Base-by-base conservation (phyloP, 75 land plant species). In the Cupressus sempervirens region DNA sequence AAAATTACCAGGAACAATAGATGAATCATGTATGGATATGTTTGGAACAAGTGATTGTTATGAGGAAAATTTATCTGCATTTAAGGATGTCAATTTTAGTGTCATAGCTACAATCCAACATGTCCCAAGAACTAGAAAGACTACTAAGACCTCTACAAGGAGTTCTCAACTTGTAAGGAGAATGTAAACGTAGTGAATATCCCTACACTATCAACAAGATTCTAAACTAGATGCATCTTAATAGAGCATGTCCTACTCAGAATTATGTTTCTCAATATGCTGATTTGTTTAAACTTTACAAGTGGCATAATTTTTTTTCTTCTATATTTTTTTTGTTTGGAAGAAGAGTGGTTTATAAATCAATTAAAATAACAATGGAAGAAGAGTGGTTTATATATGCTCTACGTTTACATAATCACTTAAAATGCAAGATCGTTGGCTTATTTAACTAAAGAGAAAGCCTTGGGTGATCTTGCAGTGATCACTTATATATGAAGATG, bases 31-130 rank as follows among this genome's bases (percentile, higher is more conserved):
- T 15, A 26, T 65, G 30, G 84, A 88, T 26, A 8, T 40, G 14
- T 41, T 81, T n/a, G 41, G 82, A 80, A 91, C 85, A 40, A 83
- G 86, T 80, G 88, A 88, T 73, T 79, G 73, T n/a, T 85, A 87
- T 30, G 91, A 89, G 38, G 13, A 80, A 7, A 89, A 91, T 16
- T 50, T 82, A 34, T 53, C 9, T 32, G 35, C 52, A 48, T 52
- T 82, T 53, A 82, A 82, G 58, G 83, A 82, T 30, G 38, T 82
- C 4, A 52, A 32, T 29, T 36, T 82, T 52, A 20, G 52, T 82
- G 83, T 52, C 13, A 50, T 52, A 48, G 62, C 83, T 82, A 26
- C 83, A 23, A 53, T 52, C 15, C 58, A 48, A 48, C 32, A 82
- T 32, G 83, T 14, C 34, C 58, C 83, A 13, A 29, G 83, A 29